These are phyloP conservation scores for Exophiala oligosperma DNA, from an alignment of 2,329 filamentous ascomycete genomes.

Conservation along the genomic window DNA sequence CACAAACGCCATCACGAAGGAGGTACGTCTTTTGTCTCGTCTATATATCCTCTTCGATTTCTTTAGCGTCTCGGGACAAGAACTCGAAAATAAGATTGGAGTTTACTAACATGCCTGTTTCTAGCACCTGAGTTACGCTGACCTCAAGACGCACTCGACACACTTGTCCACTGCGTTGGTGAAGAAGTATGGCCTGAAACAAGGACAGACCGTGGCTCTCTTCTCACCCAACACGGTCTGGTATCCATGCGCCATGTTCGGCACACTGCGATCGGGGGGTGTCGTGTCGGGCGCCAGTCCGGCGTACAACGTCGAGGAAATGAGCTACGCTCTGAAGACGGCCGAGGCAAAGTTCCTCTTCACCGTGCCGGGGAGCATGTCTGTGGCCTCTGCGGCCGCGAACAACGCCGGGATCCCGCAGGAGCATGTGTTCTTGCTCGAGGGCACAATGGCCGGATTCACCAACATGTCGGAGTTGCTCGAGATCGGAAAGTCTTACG, in stretches of 20 bases:
- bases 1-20: conserved; percentile 60
- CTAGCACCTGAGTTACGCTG: conserved; percentile 54
- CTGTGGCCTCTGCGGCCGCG: conserved; percentile 56
- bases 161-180: conserved; percentile 62
- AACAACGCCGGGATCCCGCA: conserved; percentile 54
- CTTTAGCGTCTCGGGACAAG: too few relatives aligned
- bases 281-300: conserved; percentile 64
- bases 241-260: conserved; percentile 66
- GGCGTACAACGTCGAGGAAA: conserved; percentile 67
- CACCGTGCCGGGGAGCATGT: conserved; percentile 36
- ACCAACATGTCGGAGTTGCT: conserved; percentile 39
- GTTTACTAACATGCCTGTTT: too few relatives aligned
- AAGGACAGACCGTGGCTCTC: conserved; percentile 58
- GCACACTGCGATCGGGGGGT: conserved; percentile 54
- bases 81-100: too few relatives aligned
- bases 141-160: conserved; percentile 59
- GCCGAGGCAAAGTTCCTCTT: conserved; percentile 48
- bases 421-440: conserved; percentile 57
- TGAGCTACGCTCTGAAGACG: conserved; percentile 63
- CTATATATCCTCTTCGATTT: too few relatives aligned
- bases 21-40: conserved; percentile 30
- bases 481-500: conserved; percentile 36
- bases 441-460: conserved; percentile 53
- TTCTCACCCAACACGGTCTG: conserved; percentile 66
- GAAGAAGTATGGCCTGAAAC: conserved; percentile 54